Percentiles rank a stretch among this genome's conserved stretches.
Evolutionary conservation across 1,284 basidiomycete species (phyloP).

Genomic region (Trichosporon asahii): DNA sequence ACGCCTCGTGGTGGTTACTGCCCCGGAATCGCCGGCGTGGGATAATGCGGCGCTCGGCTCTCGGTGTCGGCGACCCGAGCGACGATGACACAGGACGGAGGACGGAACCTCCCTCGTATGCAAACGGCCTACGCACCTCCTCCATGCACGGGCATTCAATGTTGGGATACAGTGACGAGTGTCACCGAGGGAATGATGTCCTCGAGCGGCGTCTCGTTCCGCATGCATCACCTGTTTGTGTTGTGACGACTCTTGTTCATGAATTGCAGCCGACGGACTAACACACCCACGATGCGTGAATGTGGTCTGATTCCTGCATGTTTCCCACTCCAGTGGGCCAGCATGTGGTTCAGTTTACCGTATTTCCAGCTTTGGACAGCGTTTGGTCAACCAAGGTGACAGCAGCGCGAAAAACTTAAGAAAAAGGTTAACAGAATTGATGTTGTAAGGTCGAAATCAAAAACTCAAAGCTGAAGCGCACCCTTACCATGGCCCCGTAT

Average conservation of each 20-base stretch:
- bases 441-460: neutral
- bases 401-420: neutral
- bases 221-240: neutral
- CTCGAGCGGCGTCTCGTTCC: neutral
- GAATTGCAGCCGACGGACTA: neutral
- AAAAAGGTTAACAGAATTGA: constrained; percentile 2
- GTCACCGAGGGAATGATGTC: neutral
- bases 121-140: neutral
- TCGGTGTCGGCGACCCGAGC: neutral
- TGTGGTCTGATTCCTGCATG: neutral
- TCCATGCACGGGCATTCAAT: neutral
- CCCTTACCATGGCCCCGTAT: neutral
- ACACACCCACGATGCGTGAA: neutral
- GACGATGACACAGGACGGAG: neutral
- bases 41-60: neutral
- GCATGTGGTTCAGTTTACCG: neutral
- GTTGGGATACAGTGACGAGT: neutral
- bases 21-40: neutral
- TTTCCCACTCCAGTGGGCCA: neutral
- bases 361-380: neutral
- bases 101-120: neutral
- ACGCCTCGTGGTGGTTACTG: neutral
- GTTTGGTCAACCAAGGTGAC: neutral
- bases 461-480: neutral
- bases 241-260: neutral